These are phyloP conservation scores for Talaromyces amestolkiae DNA, from an alignment of 2,329 filamentous ascomycete genomes.

Conservation along the genomic window DNA sequence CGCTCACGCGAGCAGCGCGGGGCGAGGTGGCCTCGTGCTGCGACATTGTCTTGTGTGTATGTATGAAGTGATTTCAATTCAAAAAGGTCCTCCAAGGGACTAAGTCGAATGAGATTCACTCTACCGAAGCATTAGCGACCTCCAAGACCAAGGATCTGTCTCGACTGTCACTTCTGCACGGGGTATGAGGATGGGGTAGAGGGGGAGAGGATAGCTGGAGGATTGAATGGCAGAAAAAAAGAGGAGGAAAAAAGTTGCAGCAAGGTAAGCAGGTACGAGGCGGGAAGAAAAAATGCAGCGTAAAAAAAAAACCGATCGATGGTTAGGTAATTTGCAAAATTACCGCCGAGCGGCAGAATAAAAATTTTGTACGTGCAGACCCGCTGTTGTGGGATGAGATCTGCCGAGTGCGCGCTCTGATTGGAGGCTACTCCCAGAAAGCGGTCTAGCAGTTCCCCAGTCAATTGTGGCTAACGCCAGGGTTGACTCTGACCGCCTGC, in stretches of 20 bases:
- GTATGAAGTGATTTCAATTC: conserved; percentile 7
- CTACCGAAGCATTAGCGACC: conserved; percentile 41
- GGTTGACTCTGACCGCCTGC: conserved; percentile 9
- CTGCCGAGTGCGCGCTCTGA: conserved; percentile 23
- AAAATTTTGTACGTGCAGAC: conserved; percentile 28
- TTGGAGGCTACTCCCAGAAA: conserved; percentile 22
- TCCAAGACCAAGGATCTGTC: conserved; percentile 27
- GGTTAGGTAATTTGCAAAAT: not conserved
- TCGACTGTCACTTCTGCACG: conserved; percentile 31
- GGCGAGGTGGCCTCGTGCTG: conserved; percentile 23
- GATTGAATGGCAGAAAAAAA: conserved; percentile 23
- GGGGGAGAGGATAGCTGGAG: not conserved
- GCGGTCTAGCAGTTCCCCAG: conserved; percentile 1
- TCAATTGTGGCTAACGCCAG: conserved; percentile 1
- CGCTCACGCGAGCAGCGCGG: conserved; percentile 23
- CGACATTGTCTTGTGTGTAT: conserved; percentile 12
- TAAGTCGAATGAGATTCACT: conserved; percentile 30
- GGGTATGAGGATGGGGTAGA: conserved; percentile 24
- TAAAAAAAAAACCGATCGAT: conserved; percentile 1
- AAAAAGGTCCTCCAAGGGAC: conserved; percentile 40
- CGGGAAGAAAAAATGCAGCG: conserved; percentile 20
- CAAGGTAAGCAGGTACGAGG: conserved; percentile 15
- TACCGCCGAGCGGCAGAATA: conserved; percentile 17
- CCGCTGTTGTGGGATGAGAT: conserved; percentile 13
- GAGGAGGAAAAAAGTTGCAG: conserved; percentile 14